Evolutionary conservation across 1,284 basidiomycete species (phyloP), one percentile per base, ranked within the genome.

Genomic region (Neonothopanus nambi): DNA sequence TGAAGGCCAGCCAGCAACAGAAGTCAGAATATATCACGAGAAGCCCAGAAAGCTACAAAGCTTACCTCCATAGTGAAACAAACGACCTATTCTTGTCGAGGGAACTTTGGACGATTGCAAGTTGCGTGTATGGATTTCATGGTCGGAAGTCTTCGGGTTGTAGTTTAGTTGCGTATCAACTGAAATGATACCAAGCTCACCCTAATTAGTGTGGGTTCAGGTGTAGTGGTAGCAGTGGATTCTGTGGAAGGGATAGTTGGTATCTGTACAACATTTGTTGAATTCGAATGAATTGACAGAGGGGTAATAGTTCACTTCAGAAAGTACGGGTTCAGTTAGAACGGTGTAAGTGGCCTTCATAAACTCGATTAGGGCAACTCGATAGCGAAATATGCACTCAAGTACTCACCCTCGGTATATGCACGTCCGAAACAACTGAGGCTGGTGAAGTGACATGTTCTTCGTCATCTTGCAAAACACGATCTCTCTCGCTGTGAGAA

Each of bases 51-150:
- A n/a, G n/a, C n/a, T n/a, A n/a, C n/a, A n/a, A n/a, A n/a, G n/a
- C n/a, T n/a, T 63, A 89, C 93, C 91, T 64, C 95, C 95, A 58
- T 98, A 97, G 64, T 98, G 95, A 60, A 97, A 91, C 11, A 97
- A 66, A 15, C 95, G 80, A 1, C 91, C 94, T 18, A 97, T 78
- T 6, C 89, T 81, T 0, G 93, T 95, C 0, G 92, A 91, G 7
- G 95, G 95, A 0, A 97, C 93, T 63, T 81, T 87, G 1, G 91
- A 93, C 0, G 90, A 83, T 60, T 84, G 82, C 3, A 93, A 70
- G 18, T 77, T 77, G n/a, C 81, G 79, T 21, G 61, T 55, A 9
- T 65, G 63, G 11, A 53, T 46, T 18, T 28, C 42, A 36, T 51
- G 18, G 4, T 53, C 51, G 40, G 24, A 51, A 37, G n/a, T 33